Base-by-base conservation (phyloP, 2,329 filamentous ascomycete species). In the Calonectria ilicicola region DNA sequence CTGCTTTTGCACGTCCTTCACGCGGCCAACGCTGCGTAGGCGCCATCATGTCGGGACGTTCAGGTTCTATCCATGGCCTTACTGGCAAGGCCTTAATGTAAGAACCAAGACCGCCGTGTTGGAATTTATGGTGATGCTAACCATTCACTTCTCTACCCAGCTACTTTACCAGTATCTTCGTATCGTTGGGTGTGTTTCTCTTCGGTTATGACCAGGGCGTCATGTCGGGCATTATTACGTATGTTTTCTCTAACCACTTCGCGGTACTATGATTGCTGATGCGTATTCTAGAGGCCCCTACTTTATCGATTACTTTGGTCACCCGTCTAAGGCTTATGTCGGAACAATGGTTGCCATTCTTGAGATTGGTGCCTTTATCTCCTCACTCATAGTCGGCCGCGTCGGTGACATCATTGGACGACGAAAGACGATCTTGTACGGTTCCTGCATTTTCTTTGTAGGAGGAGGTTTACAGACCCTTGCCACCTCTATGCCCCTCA, bases 321-420 rank as follows among this genome's bases (percentile, higher is more conserved):
- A 98, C 79, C 97, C 97, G 23, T 93, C 94, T 27, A 91, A 91
- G 79, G 95, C 95, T 58, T 92, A 98, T 83, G 93, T 99, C 72
- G 97, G 96, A 72, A 98, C 96, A 32, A 98, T 98, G 93, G 97
- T 99, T 70, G 96, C 97, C 77, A 98, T 99, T 79, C 90, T 99
- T 72, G 96, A 98, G 85, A 88, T 98, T 66, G 97, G 97, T 72
- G 97, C 97, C 44, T 94, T 99, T 74, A 93, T 98, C 79, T 94
- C 96, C 23, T 98, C 96, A 1, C 86, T 99, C 14, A 84, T 93
- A 35, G 95, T 98, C 42, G 97, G 97, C 63, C 92, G 93, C 74
- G 91, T 98, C 70, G 97, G 97, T 77, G 97, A 99, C 83, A 90
- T 98, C 69, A 94, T 98, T 74, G 97, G 97, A 68, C 92, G 97